These are phyloP conservation scores for Penicillium coprophilum DNA, from an alignment of 495 filamentous ascomycete species.

Conservation along the genomic window DNA sequence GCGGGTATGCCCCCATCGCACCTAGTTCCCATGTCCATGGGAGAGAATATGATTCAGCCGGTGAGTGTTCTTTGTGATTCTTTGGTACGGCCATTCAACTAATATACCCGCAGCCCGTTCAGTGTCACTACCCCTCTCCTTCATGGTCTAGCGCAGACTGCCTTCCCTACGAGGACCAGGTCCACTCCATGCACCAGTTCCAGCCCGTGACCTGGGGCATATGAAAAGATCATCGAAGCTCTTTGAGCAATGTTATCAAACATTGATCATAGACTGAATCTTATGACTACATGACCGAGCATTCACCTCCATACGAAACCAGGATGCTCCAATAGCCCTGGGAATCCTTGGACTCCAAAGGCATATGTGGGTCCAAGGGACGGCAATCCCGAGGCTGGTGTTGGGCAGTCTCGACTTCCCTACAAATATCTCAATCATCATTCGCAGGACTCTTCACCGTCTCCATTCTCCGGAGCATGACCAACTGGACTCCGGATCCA, in stretches of 20 bases:
- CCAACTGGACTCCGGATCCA: background rate
- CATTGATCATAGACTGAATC: background rate
- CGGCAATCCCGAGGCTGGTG: constrained; percentile 5
- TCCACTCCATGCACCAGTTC: constrained; percentile 30
- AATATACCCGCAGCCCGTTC: constrained; percentile 26
- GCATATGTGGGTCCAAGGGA: background rate
- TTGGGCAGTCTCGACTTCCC: background rate
- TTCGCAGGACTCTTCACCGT: background rate
- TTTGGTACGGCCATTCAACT: background rate
- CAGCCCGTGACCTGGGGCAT: constrained; percentile 34
- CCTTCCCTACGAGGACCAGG: constrained; percentile 42
- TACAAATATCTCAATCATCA: background rate
- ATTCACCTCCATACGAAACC: background rate
- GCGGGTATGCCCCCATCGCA: constrained; percentile 30
- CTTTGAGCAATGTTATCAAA: constrained; percentile 7
- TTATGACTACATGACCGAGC: background rate
- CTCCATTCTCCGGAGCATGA: background rate
- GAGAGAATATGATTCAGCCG: constrained; percentile 39
- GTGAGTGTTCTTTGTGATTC: constrained; percentile 5
- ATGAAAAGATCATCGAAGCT: constrained; percentile 16
- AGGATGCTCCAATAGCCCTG: background rate
- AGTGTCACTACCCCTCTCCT: constrained; percentile 44
- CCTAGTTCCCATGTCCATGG: constrained; percentile 37
- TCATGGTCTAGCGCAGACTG: constrained; percentile 42
- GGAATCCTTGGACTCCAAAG: background rate